These are phyloP conservation scores for Leccinum incarnatum DNA, from an alignment of 768 basidiomycete genomes.

Conservation along the genomic window DNA sequence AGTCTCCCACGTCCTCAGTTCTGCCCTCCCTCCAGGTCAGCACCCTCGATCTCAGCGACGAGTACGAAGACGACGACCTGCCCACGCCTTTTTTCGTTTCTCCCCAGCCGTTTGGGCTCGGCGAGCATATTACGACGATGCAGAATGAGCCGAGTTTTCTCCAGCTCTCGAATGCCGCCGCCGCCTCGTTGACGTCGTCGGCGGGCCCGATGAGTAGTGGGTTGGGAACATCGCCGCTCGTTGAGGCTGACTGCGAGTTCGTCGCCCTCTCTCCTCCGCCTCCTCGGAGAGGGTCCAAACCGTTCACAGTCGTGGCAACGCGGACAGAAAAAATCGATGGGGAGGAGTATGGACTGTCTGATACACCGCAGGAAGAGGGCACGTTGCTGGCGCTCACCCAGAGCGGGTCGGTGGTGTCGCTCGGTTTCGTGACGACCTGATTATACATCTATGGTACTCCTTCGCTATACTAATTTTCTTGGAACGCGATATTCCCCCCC, in stretches of 20 bases:
- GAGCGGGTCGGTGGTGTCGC: constrained; percentile 52
- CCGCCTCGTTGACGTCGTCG: constrained; percentile 25
- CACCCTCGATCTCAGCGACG: constrained; percentile 26
- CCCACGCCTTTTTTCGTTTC: constrained; percentile 18
- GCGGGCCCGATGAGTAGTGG: not conserved
- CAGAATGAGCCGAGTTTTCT: constrained; percentile 63
- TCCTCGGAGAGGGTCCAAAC: constrained; percentile 57
- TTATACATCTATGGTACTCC: constrained; percentile 1
- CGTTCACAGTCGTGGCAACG: constrained; percentile 31
- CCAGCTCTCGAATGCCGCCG: constrained; percentile 48
- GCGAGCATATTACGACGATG: constrained; percentile 55
- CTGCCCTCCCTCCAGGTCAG: constrained; percentile 26
- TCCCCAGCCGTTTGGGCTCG: constrained; percentile 36
- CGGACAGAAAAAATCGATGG: constrained; percentile 12
- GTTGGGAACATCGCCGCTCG: constrained; percentile 19
- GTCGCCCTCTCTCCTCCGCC: constrained; percentile 64
- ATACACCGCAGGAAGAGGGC: constrained; percentile 7
- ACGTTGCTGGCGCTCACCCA: constrained; percentile 40
- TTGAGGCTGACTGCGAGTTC: constrained; percentile 34
- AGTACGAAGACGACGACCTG: constrained; percentile 29
- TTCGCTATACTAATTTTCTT: constrained; percentile 14
- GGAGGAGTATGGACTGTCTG: constrained; percentile 7
- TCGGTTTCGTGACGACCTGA: constrained; percentile 47
- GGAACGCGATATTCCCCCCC: not conserved
- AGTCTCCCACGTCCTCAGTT: constrained; percentile 19